Evolutionary conservation across 805 yeast genomes (phyloP).

Genomic region (Kuraishia capsulata): DNA sequence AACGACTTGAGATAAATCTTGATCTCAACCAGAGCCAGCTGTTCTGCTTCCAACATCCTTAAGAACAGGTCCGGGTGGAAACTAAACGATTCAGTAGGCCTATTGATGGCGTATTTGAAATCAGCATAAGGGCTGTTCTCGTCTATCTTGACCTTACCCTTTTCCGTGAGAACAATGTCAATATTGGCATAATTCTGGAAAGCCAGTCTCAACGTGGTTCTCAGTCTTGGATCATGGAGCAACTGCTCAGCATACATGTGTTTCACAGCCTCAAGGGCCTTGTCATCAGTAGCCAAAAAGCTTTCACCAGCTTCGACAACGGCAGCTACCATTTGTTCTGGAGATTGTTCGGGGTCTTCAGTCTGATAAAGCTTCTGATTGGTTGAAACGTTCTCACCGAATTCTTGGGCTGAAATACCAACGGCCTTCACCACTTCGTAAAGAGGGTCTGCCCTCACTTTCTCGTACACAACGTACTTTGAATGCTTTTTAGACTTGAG

Average conservation of each 20-base stretch:
- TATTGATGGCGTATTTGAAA: constrained; percentile 82
- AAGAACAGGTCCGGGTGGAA: constrained; percentile 73
- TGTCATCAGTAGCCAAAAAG: constrained; percentile 44
- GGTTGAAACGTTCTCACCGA: constrained; percentile 71
- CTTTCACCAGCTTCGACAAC: constrained; percentile 23
- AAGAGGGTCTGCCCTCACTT: constrained; percentile 54
- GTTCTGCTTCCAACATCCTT: constrained; percentile 89
- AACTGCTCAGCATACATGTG: constrained; percentile 73
- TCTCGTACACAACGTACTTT: constrained; percentile 54
- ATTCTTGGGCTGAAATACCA: constrained; percentile 72
- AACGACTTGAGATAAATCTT: constrained; percentile 43
- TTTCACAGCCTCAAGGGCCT: constrained; percentile 66
- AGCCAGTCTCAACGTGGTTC: constrained; percentile 59
- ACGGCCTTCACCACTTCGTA: constrained; percentile 58
- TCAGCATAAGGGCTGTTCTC: constrained; percentile 77
- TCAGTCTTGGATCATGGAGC: constrained; percentile 69
- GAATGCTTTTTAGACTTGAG: constrained; percentile 40
- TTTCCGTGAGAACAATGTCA: constrained; percentile 73
- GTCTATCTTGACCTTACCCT: constrained; percentile 71
- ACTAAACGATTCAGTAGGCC: constrained; percentile 67
- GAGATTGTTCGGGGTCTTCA: constrained; percentile 54
- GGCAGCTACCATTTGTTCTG: constrained; percentile 47
- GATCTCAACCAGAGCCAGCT: constrained; percentile 60
- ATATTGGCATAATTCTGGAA: constrained; percentile 57
- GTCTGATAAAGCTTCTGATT: constrained; percentile 65